Conservation (phyloP, 2,329 filamentous ascomycete species). For the Aspergillus neoniger region DNA sequence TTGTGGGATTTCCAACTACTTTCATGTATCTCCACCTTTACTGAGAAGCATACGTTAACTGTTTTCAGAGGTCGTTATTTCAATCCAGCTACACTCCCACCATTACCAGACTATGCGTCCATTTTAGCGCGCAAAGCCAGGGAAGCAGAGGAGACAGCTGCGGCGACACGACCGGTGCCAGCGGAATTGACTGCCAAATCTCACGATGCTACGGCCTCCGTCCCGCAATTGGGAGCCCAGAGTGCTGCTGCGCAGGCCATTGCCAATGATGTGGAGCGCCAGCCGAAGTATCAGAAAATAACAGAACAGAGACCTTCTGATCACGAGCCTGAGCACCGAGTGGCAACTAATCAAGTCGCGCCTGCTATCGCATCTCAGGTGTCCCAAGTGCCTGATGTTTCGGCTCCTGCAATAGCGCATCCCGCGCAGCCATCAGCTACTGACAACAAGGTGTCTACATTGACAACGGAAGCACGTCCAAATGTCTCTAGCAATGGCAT, state of each 20-base stretch:
- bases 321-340: constrained; percentile 14
- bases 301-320: constrained; percentile 12
- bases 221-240: constrained; percentile 21
- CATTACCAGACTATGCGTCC: constrained; percentile 36
- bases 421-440: constrained; percentile 54
- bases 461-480: constrained; percentile 26
- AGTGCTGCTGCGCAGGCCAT: constrained; percentile 15
- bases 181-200: constrained; percentile 40
- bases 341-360: constrained; percentile 10
- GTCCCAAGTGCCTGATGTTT: constrained; percentile 14
- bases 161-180: constrained; percentile 31
- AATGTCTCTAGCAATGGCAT: constrained; percentile 28
- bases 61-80: constrained; percentile 54
- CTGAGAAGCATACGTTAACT: constrained; percentile 27
- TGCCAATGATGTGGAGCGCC: constrained; percentile 7
- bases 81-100: constrained; percentile 56
- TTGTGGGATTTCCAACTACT: neutral
- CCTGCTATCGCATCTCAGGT: constrained; percentile 15
- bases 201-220: constrained; percentile 27
- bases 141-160: constrained; percentile 30
- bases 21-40: neutral
- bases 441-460: constrained; percentile 20
- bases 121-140: constrained; percentile 33
- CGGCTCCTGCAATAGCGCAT: constrained; percentile 40
- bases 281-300: constrained; percentile 6